These are phyloP conservation scores for Tetrapyrgos nigripes DNA, from an alignment of 1,284 basidiomycete species.

Conservation along the genomic window DNA sequence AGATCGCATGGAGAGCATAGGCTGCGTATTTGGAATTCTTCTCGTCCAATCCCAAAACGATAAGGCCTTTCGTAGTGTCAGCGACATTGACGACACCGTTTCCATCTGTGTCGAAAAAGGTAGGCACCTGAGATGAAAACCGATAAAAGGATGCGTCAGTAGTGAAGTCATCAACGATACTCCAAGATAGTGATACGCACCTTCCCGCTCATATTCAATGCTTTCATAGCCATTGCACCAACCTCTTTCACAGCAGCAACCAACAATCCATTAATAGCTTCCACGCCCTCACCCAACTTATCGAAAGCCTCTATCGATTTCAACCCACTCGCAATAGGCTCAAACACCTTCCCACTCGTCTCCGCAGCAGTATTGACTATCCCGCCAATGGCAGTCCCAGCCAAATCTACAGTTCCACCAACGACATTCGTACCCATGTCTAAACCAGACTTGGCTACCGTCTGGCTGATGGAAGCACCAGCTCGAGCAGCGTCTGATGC, in stretches of 20 bases:
- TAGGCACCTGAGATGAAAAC: constrained; percentile 21
- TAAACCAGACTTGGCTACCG: constrained; percentile 21
- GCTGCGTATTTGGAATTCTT: constrained; percentile 28
- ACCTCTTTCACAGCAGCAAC: constrained; percentile 26
- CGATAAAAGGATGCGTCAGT: neutral
- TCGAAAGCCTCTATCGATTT: constrained; percentile 30
- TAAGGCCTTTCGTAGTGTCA: constrained; percentile 31
- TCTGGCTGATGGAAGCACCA: constrained; percentile 22
- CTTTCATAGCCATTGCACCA: constrained; percentile 24
- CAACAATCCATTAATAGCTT: constrained; percentile 32
- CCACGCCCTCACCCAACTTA: constrained; percentile 24
- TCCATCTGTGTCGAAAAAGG: constrained; percentile 33
- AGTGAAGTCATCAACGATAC: neutral
- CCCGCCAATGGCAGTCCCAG: constrained; percentile 29
- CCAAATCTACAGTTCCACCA: constrained; percentile 19
- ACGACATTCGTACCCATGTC: constrained; percentile 24
- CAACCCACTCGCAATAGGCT: constrained; percentile 29
- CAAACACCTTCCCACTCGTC: constrained; percentile 29
- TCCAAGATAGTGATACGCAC: constrained; percentile 10
- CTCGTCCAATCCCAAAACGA: constrained; percentile 29
- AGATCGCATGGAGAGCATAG: constrained; percentile 30
- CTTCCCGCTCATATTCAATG: constrained; percentile 28
- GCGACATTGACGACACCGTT: constrained; percentile 29
- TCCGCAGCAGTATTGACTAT: constrained; percentile 27
- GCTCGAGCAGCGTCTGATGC: constrained; percentile 6